Base-by-base conservation (phyloP, 805 yeast species). In the Lachancea lanzarotensis region DNA sequence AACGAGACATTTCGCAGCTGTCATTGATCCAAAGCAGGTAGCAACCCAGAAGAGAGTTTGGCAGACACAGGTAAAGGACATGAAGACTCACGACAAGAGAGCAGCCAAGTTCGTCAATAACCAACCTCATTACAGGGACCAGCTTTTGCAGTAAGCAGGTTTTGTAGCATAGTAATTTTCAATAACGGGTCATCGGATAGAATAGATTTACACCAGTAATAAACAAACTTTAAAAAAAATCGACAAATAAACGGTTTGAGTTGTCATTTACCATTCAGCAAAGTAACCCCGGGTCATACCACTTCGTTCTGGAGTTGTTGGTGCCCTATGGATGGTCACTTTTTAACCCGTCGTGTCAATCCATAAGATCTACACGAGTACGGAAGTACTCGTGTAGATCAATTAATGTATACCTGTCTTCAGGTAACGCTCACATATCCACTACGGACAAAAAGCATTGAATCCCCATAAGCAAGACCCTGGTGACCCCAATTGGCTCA, bases 51-150 rank as follows among this genome's bases (percentile, higher is more conserved):
- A 77, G 75, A 75, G 86, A 60, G 77, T 74, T 10, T 90, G 97
- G 96, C 75, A 73, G 56, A 76, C 71, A 42, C 77, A 68, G 71
- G 66, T 70, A 60, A 70, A 72, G 66, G 71, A 74, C 65, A 70
- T 71, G 67, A 73, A 70, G 57, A 69, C 66, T 55, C 67, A 66
- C 50, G 75, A 68, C 42, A 72, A 73, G 60, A 71, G 83, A 56
- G 84, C 88, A 34, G 81, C 84, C 48, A 87, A 86, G 65, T 80
- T 78, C 62, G 74, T 86, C 67, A 91, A 91, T 66, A 75, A 82
- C 74, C 97, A 93, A 75, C 83, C 86, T 39, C 89, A 91, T 59
- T 88, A 74, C 74, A 78, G 95, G 61, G 96, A 88, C 62, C 85
- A 81, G 64, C 65, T 88, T 51, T 69, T 88, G 51, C 76, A 72